Conservation (phyloP, 148 eudicot species). For the Bassia scoparia region DNA sequence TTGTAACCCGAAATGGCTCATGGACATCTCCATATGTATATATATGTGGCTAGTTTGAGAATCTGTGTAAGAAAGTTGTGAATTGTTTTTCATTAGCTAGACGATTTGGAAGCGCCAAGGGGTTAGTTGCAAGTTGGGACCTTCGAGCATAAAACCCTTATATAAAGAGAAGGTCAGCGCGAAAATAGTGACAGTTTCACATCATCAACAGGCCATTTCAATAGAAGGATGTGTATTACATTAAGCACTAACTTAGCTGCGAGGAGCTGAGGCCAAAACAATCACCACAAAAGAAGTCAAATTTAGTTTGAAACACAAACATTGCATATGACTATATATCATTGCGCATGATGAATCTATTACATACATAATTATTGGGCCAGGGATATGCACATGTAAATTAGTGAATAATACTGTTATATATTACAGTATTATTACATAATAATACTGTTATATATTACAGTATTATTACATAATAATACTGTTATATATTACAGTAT, state of each 20-base stretch:
- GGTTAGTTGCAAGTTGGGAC: no score
- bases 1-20: slow-evolving; percentile 1
- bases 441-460: no score
- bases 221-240: background rate
- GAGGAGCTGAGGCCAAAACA: background rate
- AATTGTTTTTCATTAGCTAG: background rate
- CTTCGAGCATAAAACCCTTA: no score
- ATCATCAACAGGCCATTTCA: slow-evolving; percentile 4
- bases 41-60: background rate
- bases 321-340: background rate
- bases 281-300: slow-evolving; percentile 6
- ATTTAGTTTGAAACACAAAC: slow-evolving; percentile 1
- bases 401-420: no score
- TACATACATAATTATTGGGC: background rate
- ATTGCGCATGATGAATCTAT: no score
- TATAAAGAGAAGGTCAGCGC: background rate
- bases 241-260: background rate
- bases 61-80: background rate
- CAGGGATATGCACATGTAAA: background rate
- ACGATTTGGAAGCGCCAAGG: no score
- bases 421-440: no score
- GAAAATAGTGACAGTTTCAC: background rate
- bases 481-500: no score
- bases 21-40: background rate
- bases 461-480: no score